A percentile compares a stretch with the other conserved stretches of the same genome.
Evolutionary conservation across 1,284 basidiomycete species (phyloP).

Genomic region (Cryptococcus deneoformans): DNA sequence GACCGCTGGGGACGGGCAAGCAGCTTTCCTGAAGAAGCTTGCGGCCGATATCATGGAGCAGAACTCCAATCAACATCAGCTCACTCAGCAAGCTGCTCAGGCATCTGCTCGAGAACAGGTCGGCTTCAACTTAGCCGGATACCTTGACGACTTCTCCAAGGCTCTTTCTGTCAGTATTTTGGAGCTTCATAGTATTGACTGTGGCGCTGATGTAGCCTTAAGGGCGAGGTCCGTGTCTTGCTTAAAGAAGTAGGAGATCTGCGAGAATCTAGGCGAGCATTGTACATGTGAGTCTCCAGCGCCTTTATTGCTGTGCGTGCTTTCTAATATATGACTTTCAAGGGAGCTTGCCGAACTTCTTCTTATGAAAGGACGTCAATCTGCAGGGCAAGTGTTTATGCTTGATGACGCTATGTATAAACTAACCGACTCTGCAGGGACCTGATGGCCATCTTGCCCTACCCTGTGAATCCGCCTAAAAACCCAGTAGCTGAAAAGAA

Average conservation of each 20-base stretch:
- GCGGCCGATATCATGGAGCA: constrained; percentile 45
- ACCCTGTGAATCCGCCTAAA: constrained; percentile 34
- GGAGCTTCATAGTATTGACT: neutral
- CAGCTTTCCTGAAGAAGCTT: constrained; percentile 42
- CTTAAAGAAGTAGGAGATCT: constrained; percentile 49
- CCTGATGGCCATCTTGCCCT: constrained; percentile 48
- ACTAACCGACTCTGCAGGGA: constrained; percentile 24
- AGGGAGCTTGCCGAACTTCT: constrained; percentile 48
- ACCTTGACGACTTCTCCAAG: constrained; percentile 48
- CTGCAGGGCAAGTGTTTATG: constrained; percentile 28
- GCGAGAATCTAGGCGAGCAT: constrained; percentile 43
- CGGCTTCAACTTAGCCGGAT: constrained; percentile 49
- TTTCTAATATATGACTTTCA: neutral
- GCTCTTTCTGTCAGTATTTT: constrained; percentile 35
- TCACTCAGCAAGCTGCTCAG: constrained; percentile 40
- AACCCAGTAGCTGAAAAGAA: constrained; percentile 18
- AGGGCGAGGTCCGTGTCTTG: constrained; percentile 45
- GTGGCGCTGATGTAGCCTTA: constrained; percentile 1
- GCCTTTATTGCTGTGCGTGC: neutral
- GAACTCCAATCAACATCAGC: constrained; percentile 46
- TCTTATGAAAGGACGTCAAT: constrained; percentile 48
- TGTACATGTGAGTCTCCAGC: constrained; percentile 40
- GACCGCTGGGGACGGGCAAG: constrained; percentile 37
- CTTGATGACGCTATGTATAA: neutral
- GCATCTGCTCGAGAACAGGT: constrained; percentile 46